Percentiles rank a stretch among this genome's conserved stretches.
Conservation (phyloP, 83 land plant genomes). For the Diphasiastrum complanatum region DNA sequence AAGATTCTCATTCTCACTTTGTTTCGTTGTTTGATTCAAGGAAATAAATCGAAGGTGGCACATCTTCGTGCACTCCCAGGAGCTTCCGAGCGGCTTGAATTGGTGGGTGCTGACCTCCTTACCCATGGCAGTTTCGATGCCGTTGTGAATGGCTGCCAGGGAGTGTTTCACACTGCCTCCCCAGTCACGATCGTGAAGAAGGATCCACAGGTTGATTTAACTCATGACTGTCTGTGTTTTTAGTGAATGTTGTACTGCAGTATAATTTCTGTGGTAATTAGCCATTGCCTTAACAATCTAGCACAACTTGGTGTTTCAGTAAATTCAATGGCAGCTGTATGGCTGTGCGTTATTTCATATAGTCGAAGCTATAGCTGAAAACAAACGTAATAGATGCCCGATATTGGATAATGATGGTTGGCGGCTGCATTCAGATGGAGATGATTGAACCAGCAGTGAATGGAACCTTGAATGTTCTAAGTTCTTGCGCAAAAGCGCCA, state of each 20-base stretch:
- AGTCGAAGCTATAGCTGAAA: no score
- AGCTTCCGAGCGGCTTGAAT: constrained; percentile 29
- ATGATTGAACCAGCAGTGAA: constrained; percentile 66
- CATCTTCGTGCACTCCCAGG: constrained; percentile 29
- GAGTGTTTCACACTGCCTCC: constrained; percentile 34
- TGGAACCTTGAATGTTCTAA: constrained; percentile 76
- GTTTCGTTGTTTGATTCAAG: no score
- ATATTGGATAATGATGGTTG: not conserved
- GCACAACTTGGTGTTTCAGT: no score
- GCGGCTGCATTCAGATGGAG: constrained; percentile 39
- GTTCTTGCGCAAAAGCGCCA: constrained; percentile 52
- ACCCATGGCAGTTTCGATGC: constrained; percentile 34
- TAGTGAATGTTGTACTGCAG: not conserved
- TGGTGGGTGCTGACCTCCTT: constrained; percentile 24
- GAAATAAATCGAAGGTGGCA: constrained; percentile 17
- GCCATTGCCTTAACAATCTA: no score
- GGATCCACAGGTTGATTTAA: constrained; percentile 23
- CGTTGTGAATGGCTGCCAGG: constrained; percentile 28
- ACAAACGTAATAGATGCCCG: not conserved
- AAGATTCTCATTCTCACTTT: no score
- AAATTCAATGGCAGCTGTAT: no score
- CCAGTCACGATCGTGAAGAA: constrained; percentile 8
- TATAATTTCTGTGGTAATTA: no score
- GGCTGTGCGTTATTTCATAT: no score
- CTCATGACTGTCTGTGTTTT: not conserved